These are phyloP conservation scores for Coniella lustricola DNA, from an alignment of 2,329 filamentous ascomycete species.

Conservation along the genomic window DNA sequence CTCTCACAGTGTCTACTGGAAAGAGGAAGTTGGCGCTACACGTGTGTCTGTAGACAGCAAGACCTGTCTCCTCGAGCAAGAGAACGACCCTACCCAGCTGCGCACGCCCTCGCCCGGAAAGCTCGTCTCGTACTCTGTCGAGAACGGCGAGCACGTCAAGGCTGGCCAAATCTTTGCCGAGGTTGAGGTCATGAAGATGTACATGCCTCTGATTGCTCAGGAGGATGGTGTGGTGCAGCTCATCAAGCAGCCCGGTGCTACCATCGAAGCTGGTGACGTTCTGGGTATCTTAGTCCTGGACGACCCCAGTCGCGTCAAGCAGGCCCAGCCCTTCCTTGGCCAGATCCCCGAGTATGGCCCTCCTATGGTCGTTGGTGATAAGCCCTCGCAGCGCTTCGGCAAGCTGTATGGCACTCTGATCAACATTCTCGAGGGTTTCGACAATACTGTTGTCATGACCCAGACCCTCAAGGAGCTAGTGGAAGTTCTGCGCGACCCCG, in stretches of 20 bases:
- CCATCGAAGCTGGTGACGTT: constrained; percentile 94
- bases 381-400: constrained; percentile 81
- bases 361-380: constrained; percentile 81
- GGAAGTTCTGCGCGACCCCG: constrained; percentile 80
- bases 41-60: constrained; percentile 96
- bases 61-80: constrained; percentile 94
- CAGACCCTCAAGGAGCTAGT: constrained; percentile 79
- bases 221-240: constrained; percentile 96
- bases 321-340: constrained; percentile 86
- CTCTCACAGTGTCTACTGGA: constrained; percentile 99
- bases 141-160: constrained; percentile 88
- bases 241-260: constrained; percentile 98
- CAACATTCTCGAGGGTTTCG: constrained; percentile 88
- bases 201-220: constrained; percentile 93
- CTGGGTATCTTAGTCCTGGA: constrained; percentile 95
- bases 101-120: constrained; percentile 93
- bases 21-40: constrained; percentile 94
- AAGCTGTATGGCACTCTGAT: constrained; percentile 69
- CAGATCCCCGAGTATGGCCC: constrained; percentile 82
- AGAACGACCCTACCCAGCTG: constrained; percentile 97
- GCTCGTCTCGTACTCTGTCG: constrained; percentile 94
- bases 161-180: constrained; percentile 92
- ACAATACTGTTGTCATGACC: constrained; percentile 96
- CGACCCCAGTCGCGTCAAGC: constrained; percentile 93
- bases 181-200: constrained; percentile 99